A percentile compares a stretch with the other conserved stretches of the same genome.
phyloP scores from a whole-genome alignment of 2,329 filamentous ascomycete genomes.

The Colletotrichum kahawae region DNA sequence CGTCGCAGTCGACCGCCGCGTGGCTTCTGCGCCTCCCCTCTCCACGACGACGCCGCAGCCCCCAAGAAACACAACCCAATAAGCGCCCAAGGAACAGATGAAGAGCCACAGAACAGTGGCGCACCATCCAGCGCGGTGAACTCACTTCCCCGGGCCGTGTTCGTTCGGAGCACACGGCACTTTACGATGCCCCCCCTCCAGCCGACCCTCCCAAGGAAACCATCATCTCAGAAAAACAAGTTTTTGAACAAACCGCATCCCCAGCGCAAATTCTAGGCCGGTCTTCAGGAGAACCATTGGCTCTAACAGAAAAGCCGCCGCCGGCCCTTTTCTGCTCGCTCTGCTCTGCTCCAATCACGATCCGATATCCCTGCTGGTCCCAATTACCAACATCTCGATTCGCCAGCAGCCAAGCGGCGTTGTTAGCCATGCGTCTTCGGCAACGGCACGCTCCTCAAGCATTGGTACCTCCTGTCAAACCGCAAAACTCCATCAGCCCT shows the following conservation, averaged over 20 bases:
- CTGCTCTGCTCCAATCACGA: background rate
- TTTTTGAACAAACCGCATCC: background rate
- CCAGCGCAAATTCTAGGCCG: background rate
- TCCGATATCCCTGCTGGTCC: background rate
- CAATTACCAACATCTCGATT: background rate
- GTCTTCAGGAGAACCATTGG: background rate
- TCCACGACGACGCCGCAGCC: background rate
- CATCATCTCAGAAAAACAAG: background rate
- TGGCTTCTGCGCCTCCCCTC: constrained; percentile 5
- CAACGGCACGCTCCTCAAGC: background rate
- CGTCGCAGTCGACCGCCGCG: background rate
- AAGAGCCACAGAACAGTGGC: background rate
- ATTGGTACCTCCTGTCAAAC: constrained; percentile 3
- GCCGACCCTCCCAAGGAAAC: background rate
- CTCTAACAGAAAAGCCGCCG: background rate
- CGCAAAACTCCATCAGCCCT: background rate
- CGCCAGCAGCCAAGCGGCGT: background rate
- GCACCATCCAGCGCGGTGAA: background rate
- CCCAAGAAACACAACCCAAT: background rate
- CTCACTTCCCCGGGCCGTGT: background rate
- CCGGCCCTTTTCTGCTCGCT: background rate
- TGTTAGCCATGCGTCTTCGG: background rate
- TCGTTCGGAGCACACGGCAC: background rate
- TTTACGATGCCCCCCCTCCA: background rate
- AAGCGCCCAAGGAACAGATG: background rate